phyloP scores from a whole-genome alignment of 164 flowering plant genomes.

The Dillenia suffruticosa region DNA sequence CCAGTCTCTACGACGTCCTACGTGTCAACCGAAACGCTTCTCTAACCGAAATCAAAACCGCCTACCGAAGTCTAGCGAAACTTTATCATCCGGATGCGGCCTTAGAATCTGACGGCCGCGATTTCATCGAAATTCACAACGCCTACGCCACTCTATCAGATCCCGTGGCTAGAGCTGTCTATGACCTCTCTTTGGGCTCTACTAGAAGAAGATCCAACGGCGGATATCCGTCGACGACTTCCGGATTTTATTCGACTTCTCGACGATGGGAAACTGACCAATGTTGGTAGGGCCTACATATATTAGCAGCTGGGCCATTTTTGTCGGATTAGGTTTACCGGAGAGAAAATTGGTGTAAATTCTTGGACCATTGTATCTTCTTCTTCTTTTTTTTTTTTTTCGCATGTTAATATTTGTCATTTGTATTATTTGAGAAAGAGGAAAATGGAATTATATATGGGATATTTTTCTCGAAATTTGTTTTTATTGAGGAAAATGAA shows the following conservation, averaged over 20 bases:
- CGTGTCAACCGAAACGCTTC: conserved; percentile 45
- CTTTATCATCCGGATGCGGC: conserved; percentile 57
- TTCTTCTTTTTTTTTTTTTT: too few relatives aligned
- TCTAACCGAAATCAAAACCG: conserved; percentile 54
- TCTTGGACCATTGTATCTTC: too few relatives aligned
- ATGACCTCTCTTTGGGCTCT: conserved; percentile 25
- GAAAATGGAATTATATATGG: too few relatives aligned
- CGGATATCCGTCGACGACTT: background rate
- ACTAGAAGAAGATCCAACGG: background rate
- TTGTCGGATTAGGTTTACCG: too few relatives aligned
- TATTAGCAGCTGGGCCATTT: too few relatives aligned
- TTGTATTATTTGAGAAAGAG: too few relatives aligned
- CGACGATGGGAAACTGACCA: conserved; percentile 88
- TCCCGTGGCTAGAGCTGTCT: conserved; percentile 58
- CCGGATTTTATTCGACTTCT: conserved; percentile 19
- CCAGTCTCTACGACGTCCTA: conserved; percentile 54
- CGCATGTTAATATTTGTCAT: too few relatives aligned
- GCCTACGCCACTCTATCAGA: conserved; percentile 82
- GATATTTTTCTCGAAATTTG: too few relatives aligned
- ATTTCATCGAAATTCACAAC: conserved; percentile 66
- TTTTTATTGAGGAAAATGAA: too few relatives aligned
- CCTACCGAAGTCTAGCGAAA: conserved; percentile 66
- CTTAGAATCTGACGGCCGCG: conserved; percentile 31
- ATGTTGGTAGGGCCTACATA: conserved; percentile 52
- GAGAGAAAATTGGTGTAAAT: too few relatives aligned